Base-by-base conservation (phyloP, 306 rosid species). In the Fragaria vesca region DNA sequence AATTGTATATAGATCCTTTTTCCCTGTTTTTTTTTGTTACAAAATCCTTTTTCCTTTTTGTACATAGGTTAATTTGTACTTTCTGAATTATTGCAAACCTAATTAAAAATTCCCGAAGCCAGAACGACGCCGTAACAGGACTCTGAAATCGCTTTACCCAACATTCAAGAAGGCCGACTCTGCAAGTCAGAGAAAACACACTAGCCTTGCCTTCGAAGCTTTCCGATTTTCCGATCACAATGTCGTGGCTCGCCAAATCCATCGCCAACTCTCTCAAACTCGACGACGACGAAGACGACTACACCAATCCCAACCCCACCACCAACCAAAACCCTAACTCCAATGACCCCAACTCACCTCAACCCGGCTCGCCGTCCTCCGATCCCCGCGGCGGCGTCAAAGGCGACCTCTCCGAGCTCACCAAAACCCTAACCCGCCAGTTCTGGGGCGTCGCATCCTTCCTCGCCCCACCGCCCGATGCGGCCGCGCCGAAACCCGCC, bases 381-480 rank as follows among this genome's bases (percentile, higher is more conserved):
- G 54, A 86, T 17, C 18, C 88, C 78, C 85, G 10, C 82, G 90
- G 2, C 36, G 97, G 97, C 77, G 94, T 93, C 89, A 90, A 91
- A 82, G 96, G 90, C 10, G 97, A 93, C 72, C 74, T 93, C 84
- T 88, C 96, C 40, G 94, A 93, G 82, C 81, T 93, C 77, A 88
- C 88, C 69, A 84, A 93, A 83, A 82, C 93, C 77, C 71, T 93
- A 2, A 79, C 90, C 34, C 94, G 96, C 52, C 94, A 93, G 68
- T 81, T 93, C 42, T 91, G 94, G 97, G 97, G 96, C 76, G 96
- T 93, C 43, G 96, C 97, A 57, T 89, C 97, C 12, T 93, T 93
- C 79, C 96, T 93, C 38, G 97, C 96, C 1, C 97, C 97, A 6
- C 91, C 91, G 0, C 90, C 97, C n/a, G 93, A 90, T 32, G 70